These are phyloP conservation scores for Pestalotiopsis sp. DNA, from an alignment of 2,329 filamentous ascomycete genomes.

Conservation along the genomic window DNA sequence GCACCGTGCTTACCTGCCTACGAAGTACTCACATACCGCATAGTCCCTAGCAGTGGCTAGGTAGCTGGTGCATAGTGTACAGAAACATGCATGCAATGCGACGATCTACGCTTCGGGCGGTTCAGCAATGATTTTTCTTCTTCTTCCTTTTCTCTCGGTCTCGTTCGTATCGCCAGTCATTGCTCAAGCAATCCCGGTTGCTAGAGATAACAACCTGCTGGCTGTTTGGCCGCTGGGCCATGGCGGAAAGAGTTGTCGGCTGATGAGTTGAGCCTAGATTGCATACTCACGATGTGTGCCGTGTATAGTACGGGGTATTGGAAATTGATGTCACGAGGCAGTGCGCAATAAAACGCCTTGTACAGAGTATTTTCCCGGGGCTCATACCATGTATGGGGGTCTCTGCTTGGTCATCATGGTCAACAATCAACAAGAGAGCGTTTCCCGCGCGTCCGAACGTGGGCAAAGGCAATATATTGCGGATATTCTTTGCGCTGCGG, in stretches of 20 bases:
- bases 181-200: neutral
- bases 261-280: neutral
- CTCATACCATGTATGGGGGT: neutral
- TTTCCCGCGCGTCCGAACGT: constrained; percentile 3
- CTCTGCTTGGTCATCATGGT: neutral
- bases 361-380: neutral
- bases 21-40: neutral
- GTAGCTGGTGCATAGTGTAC: neutral
- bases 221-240: neutral
- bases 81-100: neutral
- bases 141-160: neutral
- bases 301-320: neutral
- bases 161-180: neutral
- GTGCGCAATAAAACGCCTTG: neutral
- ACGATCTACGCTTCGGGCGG: constrained; percentile 4
- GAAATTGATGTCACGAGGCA: neutral
- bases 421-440: neutral
- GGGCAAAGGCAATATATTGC: neutral
- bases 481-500: neutral
- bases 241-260: neutral
- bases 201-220: neutral
- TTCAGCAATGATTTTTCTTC: neutral
- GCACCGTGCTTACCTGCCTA: neutral
- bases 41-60: neutral
- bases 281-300: neutral